These are phyloP conservation scores for Phytophthora cajani DNA, from an alignment of 352 stramenopile genomes.

Conservation along the genomic window DNA sequence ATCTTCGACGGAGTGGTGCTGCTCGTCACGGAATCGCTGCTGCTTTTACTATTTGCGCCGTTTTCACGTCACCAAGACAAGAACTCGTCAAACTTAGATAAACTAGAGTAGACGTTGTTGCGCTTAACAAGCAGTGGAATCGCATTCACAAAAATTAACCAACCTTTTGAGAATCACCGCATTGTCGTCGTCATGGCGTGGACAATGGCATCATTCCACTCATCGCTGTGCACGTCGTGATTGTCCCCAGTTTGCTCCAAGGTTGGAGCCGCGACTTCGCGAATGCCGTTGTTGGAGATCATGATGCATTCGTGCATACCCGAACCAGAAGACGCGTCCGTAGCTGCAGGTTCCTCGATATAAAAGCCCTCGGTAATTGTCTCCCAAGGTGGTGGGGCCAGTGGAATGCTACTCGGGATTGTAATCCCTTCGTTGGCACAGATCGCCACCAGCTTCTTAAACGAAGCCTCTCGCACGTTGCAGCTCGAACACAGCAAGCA, in stretches of 20 bases:
- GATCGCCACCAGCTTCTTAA: conserved; percentile 60
- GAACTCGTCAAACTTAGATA: conserved; percentile 10
- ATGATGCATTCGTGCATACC: conserved; percentile 57
- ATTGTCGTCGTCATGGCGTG: conserved; percentile 47
- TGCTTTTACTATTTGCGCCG: conserved; percentile 46
- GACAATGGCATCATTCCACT: conserved; percentile 56
- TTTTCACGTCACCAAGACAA: conserved; percentile 18
- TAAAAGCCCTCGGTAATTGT: conserved; percentile 58
- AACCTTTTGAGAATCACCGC: conserved; percentile 7
- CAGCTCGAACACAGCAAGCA: conserved; percentile 75
- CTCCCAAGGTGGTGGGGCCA: conserved; percentile 41
- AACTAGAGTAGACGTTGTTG: conserved; percentile 20
- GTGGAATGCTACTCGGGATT: conserved; percentile 43
- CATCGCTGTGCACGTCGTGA: conserved; percentile 44
- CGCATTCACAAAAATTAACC: background rate
- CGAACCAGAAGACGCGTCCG: conserved; percentile 29
- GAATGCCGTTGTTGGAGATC: conserved; percentile 60
- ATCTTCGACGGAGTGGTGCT: conserved; percentile 83
- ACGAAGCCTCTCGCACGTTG: conserved; percentile 74
- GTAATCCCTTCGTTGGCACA: conserved; percentile 56
- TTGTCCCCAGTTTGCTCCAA: conserved; percentile 16
- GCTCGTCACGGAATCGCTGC: conserved; percentile 55
- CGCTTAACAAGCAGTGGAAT: background rate
- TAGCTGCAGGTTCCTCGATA: conserved; percentile 55
- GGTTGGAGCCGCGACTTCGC: conserved; percentile 44